A percentile compares a stretch with the other conserved stretches of the same genome.
phyloP scores from a whole-genome alignment of 345 rosid genomes.

The Pseudoturritis turrita region DNA sequence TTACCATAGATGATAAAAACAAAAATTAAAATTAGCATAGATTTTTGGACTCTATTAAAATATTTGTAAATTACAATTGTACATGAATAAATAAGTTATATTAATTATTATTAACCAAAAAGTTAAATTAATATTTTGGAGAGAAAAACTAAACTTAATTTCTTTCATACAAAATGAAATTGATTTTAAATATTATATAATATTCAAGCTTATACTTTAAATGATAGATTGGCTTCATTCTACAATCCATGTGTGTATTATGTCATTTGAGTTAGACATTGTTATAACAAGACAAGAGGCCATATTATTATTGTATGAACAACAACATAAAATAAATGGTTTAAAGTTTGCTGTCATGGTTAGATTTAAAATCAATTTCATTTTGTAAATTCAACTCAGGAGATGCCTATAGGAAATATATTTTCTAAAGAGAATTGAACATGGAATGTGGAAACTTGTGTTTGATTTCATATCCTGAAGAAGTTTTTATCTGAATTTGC shows the following conservation, averaged over 20 bases:
- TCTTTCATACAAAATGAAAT: too few relatives aligned
- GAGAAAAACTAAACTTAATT: too few relatives aligned
- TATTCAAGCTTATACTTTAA: background rate
- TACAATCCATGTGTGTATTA: background rate
- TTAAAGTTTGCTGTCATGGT: background rate
- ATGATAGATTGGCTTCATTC: constrained; percentile 10
- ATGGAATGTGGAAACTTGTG: background rate
- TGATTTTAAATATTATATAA: too few relatives aligned
- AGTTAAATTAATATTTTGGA: too few relatives aligned
- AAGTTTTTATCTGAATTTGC: background rate
- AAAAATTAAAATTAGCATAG: too few relatives aligned
- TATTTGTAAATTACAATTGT: too few relatives aligned
- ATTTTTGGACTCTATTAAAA: too few relatives aligned
- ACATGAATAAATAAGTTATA: too few relatives aligned
- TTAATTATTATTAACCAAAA: too few relatives aligned
- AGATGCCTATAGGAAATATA: background rate
- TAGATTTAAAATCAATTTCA: background rate
- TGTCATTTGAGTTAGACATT: background rate
- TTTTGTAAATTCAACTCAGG: background rate
- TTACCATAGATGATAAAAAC: too few relatives aligned
- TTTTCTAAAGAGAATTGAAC: background rate
- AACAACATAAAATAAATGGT: background rate
- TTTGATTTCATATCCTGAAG: background rate
- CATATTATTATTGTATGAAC: background rate
- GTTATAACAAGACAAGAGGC: constrained; percentile 17